These are phyloP conservation scores for Kodamaea nitidulidarum DNA, from an alignment of 805 yeast genomes.

Conservation along the genomic window DNA sequence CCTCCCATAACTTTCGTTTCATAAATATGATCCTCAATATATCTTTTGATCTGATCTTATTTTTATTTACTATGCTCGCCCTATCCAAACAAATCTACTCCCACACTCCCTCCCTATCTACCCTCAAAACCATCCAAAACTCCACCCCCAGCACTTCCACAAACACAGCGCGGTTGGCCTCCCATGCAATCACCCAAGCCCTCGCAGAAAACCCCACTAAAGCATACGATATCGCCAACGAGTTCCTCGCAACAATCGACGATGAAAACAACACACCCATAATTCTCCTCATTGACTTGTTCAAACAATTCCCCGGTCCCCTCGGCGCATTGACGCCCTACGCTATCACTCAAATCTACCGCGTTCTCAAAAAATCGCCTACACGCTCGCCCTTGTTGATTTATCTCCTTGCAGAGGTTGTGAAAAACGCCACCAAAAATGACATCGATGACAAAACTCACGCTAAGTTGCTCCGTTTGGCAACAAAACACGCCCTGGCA, in stretches of 20 bases:
- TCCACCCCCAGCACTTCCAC: neutral
- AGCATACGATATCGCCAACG: constrained; percentile 36
- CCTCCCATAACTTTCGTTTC: too few relatives aligned
- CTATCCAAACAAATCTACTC: too few relatives aligned
- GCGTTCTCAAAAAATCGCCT: constrained; percentile 35
- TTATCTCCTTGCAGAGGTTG: constrained; percentile 27
- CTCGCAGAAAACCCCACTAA: constrained; percentile 31
- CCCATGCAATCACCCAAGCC: constrained; percentile 25
- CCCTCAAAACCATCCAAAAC: neutral
- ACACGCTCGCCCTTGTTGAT: constrained; percentile 22
- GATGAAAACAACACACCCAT: constrained; percentile 14
- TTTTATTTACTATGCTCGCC: too few relatives aligned
- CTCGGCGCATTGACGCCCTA: constrained; percentile 33
- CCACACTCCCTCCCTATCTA: too few relatives aligned
- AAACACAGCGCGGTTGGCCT: constrained; percentile 6
- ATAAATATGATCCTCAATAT: too few relatives aligned
- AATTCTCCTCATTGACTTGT: constrained; percentile 34
- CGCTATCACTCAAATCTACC: constrained; percentile 34
- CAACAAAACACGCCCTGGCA: constrained; percentile 20
- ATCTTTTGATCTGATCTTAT: too few relatives aligned
- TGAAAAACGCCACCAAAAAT: constrained; percentile 32
- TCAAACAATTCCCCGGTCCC: constrained; percentile 34
- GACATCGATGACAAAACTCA: constrained; percentile 41
- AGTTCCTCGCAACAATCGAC: constrained; percentile 26
- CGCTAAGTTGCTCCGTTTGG: constrained; percentile 31